phyloP scores from a whole-genome alignment of 2,329 filamentous ascomycete species.

The Botryosphaeria dothidea region DNA sequence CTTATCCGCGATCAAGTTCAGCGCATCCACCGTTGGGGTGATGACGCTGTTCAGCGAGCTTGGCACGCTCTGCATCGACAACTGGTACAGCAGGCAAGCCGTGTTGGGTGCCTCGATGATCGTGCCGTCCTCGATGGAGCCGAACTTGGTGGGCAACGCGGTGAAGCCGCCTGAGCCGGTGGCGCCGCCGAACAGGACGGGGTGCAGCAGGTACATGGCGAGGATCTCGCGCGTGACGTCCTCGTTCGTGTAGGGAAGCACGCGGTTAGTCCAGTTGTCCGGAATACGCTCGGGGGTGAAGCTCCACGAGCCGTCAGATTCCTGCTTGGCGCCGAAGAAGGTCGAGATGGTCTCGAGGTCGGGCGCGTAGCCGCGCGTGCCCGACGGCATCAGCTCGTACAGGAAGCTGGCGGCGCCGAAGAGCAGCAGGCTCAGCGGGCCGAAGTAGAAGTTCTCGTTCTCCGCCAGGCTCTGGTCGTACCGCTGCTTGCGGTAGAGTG shows the following conservation, averaged over 20 bases:
- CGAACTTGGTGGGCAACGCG: not conserved
- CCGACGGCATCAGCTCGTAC: constrained; percentile 44
- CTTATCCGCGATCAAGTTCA: not conserved
- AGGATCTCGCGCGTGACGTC: constrained; percentile 38
- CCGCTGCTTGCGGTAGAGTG: constrained; percentile 41
- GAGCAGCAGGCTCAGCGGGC: constrained; percentile 41
- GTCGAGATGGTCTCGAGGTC: constrained; percentile 37
- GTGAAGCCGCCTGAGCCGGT: not conserved
- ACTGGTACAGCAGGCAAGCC: constrained; percentile 10
- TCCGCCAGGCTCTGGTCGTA: constrained; percentile 39
- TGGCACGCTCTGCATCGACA: constrained; percentile 7
- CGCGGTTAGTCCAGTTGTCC: constrained; percentile 42
- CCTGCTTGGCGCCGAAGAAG: constrained; percentile 46
- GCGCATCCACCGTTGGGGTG: constrained; percentile 8
- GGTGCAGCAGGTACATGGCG: constrained; percentile 42
- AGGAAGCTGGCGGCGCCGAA: constrained; percentile 47
- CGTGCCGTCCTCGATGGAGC: not conserved
- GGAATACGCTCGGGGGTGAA: constrained; percentile 42
- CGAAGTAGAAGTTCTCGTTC: constrained; percentile 47
- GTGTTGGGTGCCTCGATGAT: not conserved
- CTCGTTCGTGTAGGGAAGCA: constrained; percentile 31
- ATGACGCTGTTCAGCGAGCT: not conserved
- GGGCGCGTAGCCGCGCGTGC: constrained; percentile 32
- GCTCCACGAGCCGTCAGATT: constrained; percentile 39
- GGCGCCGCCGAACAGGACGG: constrained; percentile 45